Conservation (phyloP, 140 eudicot genomes). For the Erigeron philadelphicus region DNA sequence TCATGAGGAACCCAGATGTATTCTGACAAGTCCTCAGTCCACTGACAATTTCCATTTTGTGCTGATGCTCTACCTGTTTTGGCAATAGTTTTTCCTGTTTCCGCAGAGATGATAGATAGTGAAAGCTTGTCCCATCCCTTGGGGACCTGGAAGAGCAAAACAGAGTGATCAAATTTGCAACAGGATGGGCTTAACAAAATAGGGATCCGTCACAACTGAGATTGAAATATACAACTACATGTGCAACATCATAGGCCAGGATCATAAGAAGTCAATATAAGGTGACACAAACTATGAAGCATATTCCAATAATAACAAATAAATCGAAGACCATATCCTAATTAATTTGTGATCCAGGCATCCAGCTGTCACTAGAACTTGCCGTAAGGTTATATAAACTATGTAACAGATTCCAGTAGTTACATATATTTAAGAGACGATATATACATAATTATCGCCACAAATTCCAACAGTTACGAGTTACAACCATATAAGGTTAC, state of each 20-base stretch:
- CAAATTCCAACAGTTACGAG: neutral
- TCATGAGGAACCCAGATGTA: constrained; percentile 44
- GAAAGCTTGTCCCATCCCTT: constrained; percentile 72
- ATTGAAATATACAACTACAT: neutral
- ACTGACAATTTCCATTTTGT: constrained; percentile 50
- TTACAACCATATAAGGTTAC: neutral
- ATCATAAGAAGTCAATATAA: neutral
- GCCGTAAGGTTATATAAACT: constrained; percentile 18
- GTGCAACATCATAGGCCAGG: constrained; percentile 10
- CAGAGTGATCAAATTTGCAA: constrained; percentile 25
- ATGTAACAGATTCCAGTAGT: constrained; percentile 12
- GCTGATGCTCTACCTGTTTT: constrained; percentile 48
- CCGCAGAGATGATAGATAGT: constrained; percentile 48
- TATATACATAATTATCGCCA: neutral
- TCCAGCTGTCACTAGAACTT: constrained; percentile 15
- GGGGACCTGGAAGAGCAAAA: constrained; percentile 52
- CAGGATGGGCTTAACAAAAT: constrained; percentile 17
- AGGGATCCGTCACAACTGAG: constrained; percentile 17
- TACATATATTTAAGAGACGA: constrained; percentile 2
- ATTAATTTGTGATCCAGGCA: no score
- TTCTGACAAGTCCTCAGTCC: constrained; percentile 53
- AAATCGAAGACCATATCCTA: neutral
- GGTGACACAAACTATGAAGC: constrained; percentile 10
- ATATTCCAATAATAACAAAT: neutral
- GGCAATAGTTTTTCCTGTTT: constrained; percentile 51